Conservation (phyloP, 306 rosid species). For the Alnus rubra region DNA sequence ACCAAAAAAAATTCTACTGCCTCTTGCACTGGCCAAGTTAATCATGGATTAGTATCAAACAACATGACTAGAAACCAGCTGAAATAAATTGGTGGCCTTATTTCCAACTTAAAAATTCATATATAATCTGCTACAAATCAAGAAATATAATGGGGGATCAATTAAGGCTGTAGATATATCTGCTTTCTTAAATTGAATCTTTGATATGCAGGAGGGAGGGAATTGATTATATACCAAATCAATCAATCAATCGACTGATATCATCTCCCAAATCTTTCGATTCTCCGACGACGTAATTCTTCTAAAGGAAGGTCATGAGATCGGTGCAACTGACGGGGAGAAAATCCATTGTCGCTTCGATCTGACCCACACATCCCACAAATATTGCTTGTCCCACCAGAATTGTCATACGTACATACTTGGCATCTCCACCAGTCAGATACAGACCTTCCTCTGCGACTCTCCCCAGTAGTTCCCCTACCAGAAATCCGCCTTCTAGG, state of each 20-base stretch:
- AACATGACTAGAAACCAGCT: not conserved
- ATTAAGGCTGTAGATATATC: not conserved
- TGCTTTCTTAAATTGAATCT: not conserved
- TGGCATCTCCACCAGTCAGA: conserved; percentile 70
- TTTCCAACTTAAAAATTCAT: not conserved
- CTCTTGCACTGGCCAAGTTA: not conserved
- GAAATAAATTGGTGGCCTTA: not conserved
- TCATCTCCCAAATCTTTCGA: conserved; percentile 65
- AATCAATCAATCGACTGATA: not conserved
- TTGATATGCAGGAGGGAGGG: not conserved
- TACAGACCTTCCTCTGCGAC: conserved; percentile 28
- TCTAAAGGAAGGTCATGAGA: conserved; percentile 45
- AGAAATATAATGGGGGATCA: too few relatives aligned
- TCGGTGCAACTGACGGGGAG: conserved; percentile 18
- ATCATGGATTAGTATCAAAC: not conserved
- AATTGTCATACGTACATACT: conserved; percentile 70
- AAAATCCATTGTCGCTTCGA: conserved; percentile 32
- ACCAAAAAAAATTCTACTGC: not conserved
- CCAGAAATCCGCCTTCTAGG: conserved; percentile 51
- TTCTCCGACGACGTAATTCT: conserved; percentile 63
- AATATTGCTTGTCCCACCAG: conserved; percentile 34
- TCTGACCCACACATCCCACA: conserved; percentile 81
- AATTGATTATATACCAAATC: not conserved
- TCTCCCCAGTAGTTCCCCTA: conserved; percentile 55
- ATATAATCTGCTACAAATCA: too few relatives aligned